Evolutionary conservation across 2,329 filamentous ascomycete species (phyloP), one percentile per base, ranked within the genome.

Genomic region (Emmonsia crescens): DNA sequence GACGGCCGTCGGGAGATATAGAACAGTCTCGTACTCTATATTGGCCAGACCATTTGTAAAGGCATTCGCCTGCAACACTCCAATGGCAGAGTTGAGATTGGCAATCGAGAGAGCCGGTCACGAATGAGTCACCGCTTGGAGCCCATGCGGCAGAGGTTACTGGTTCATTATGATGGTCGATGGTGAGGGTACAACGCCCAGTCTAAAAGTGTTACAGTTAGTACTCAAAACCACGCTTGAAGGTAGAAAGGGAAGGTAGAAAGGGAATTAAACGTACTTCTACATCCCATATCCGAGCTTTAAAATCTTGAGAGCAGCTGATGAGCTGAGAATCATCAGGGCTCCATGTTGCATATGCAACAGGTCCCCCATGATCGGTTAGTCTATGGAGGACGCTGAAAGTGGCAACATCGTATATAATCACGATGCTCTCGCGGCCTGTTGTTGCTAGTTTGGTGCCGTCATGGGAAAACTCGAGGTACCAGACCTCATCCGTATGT

Each of bases 121-220:
- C 83, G 68, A 97, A 92, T 0, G 84, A 85, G 64, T 85, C 78
- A 49, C 88, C 87, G 70, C 96, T 88, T 0, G 86, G 83, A 5
- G 89, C 83, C 93, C 94, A 99, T n/a, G 89, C 88, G 63, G 91
- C 95, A 61, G 89, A 87, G 54, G 89, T 96, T 44, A 96, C 89
- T 0, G 91, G 89, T 68, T 96, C 88, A n/a, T 83, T 82, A 68
- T 94, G 92, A 56, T 85, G 82, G 59, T 85, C 81, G 19, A 93
- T 80, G 9, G 80, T 83, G 61, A 84, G 81, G 48, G 90, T 77
- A 52, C 85, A 78, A 46, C 78, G 76, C 0, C 89, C 89, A 5
- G 82, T 84, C 85, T 91, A 66, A 48, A 64, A 66, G 29, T 38
- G 10, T 56, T 51, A 31, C 1, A 3, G 64, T 69, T 57, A 67